Evolutionary conservation across 306 rosid genomes (phyloP), one percentile per base, ranked within the genome.

Genomic region (Carpinus fangiana): DNA sequence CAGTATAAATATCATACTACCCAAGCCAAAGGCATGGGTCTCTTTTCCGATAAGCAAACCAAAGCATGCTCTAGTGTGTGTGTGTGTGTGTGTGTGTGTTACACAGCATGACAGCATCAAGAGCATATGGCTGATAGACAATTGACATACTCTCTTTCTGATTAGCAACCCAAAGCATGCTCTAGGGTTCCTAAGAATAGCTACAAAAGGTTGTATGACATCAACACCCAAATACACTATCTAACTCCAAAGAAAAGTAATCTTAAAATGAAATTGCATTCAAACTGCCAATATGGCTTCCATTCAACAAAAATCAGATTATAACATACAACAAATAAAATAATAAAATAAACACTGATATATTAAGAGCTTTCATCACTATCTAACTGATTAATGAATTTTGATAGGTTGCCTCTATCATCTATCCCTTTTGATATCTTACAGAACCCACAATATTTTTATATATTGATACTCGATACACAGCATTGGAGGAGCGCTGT

Each of bases 141-240:
- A 34, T 56, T 23, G 5, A 17, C 43, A 26, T 26, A 61, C 7
- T 12, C 41, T 1, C 13, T 34, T 60, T 26, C 31, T 6, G 67
- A 26, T 60, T 12, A 28, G 41, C 66, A 60, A 60, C 11, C 38
- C 67, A 60, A 11, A 16, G 0, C 36, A 23, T 13, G 55, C 26
- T 73, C 26, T 10, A 43, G 41, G 21, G 7, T 9, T 17, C 13
- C 34, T 13, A 14, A 23, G 45, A 20, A 56, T 20, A 13, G 13
- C 9, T 1, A 47, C 28, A 45, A 21, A 6, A 38, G 34, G 8
- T 36, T 45, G 73, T 41, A 59, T 53, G 67, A 38, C 54, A 74
- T 41, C 48, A 84, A n/a, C 54, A 80, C 10, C 74, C 78, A 34
- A 62, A 10, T 18, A 54, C 43, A 28, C 36, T 41, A 41, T 41